Evolutionary conservation across 306 rosid species (phyloP).

Genomic region (Pterocarpus santalinus): DNA sequence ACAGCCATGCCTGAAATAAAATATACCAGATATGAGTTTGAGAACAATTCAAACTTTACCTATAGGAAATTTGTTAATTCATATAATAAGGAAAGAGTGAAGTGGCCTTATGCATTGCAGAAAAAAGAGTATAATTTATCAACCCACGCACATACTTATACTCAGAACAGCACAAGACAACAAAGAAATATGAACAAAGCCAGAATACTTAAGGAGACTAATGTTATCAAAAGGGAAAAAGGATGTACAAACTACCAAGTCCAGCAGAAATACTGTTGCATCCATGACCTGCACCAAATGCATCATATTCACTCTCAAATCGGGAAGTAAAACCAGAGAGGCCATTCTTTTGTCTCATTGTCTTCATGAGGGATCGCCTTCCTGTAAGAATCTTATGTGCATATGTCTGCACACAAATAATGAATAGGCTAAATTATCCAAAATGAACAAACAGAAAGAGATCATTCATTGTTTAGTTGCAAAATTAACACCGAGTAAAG

Average conservation of each 20-base stretch:
- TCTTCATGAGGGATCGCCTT: constrained; percentile 74
- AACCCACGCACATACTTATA: constrained; percentile 31
- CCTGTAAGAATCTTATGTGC: constrained; percentile 94
- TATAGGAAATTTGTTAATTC: constrained; percentile 3
- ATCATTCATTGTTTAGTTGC: constrained; percentile 15
- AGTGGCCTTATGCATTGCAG: constrained; percentile 20
- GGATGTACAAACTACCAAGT: constrained; percentile 72
- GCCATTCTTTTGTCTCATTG: constrained; percentile 73
- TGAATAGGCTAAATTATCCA: constrained; percentile 21
- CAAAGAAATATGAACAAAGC: constrained; percentile 28
- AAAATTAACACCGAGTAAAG: constrained; percentile 30
- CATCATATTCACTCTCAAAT: constrained; percentile 86
- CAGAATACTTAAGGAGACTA: not conserved
- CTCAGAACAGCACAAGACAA: constrained; percentile 32
- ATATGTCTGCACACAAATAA: constrained; percentile 69
- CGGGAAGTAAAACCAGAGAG: constrained; percentile 79
- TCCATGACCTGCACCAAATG: constrained; percentile 95
- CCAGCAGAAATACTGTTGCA: constrained; percentile 97
- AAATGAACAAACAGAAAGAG: constrained; percentile 15
- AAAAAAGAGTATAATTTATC: not conserved
- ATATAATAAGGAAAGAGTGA: constrained; percentile 15
- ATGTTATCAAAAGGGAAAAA: constrained; percentile 11
- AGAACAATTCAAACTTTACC: constrained; percentile 30
- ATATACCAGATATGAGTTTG: constrained; percentile 25
- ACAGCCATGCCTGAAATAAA: constrained; percentile 86